A percentile compares a stretch with the other conserved stretches of the same genome.
These are phyloP conservation scores for Triticum monococcum DNA, from an alignment of 176 grass and related monocot species.

Conservation along the genomic window DNA sequence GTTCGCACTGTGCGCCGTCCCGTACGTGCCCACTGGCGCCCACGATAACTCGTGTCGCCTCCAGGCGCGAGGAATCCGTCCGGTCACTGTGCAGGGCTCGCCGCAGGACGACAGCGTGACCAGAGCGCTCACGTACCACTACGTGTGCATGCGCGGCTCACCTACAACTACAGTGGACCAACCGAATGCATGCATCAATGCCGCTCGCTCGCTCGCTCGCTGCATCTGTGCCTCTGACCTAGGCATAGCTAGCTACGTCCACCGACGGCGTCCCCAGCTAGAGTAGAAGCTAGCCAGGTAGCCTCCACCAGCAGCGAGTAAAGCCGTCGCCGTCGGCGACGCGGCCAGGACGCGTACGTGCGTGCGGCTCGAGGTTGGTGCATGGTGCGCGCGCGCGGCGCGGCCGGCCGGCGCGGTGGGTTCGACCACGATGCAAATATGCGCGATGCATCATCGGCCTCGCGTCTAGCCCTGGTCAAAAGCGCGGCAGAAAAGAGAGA, in stretches of 20 bases:
- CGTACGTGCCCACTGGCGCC: background rate
- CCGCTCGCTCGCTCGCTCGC: background rate
- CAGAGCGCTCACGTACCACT: background rate
- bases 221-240: background rate
- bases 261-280: background rate
- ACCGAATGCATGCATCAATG: background rate
- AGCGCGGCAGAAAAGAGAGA: background rate
- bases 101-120: background rate
- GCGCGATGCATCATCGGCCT: background rate
- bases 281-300: background rate
- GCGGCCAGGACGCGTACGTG: background rate
- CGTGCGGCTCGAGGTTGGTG: constrained; percentile 9
- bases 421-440: background rate
- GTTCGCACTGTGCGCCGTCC: too few relatives aligned
- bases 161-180: constrained; percentile 5
- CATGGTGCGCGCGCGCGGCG: background rate
- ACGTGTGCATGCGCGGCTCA: background rate
- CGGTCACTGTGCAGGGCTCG: background rate
- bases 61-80: background rate
- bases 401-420: constrained; percentile 7
- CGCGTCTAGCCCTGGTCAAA: background rate
- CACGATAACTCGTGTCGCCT: background rate
- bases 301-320: background rate
- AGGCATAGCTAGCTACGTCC: background rate
- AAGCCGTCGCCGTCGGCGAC: constrained; percentile 33